Percentiles rank a stretch among this genome's conserved stretches.
Evolutionary conservation across 1,284 basidiomycete genomes (phyloP).

Genomic region (Coniferiporia sulphurascens): DNA sequence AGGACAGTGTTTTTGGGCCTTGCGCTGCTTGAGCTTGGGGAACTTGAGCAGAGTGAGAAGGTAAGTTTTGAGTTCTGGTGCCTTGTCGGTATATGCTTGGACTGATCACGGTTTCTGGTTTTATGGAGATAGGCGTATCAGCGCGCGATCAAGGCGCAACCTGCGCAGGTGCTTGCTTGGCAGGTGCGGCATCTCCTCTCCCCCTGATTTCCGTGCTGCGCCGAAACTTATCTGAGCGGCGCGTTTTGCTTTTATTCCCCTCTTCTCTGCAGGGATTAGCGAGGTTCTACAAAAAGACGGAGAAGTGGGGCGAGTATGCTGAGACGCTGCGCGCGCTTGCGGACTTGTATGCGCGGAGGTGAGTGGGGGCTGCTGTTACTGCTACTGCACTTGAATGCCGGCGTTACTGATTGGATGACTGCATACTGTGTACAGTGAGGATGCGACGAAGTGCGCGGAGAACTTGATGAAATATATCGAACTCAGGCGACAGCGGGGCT

Average conservation of each 20-base stretch:
- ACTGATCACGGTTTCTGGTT: neutral
- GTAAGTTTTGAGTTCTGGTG: constrained; percentile 42
- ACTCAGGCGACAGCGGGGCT: constrained; percentile 56
- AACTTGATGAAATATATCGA: constrained; percentile 74
- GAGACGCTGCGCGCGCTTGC: constrained; percentile 49
- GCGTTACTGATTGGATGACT: too few relatives aligned
- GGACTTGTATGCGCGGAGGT: constrained; percentile 55
- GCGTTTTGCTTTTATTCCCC: neutral
- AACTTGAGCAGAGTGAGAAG: constrained; percentile 74
- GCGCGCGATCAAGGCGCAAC: constrained; percentile 62
- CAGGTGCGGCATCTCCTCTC: constrained; percentile 46
- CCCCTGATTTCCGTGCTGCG: neutral
- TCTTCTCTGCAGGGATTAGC: constrained; percentile 50
- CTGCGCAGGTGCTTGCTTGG: constrained; percentile 69
- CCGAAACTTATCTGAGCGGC: neutral
- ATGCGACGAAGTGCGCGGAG: constrained; percentile 78
- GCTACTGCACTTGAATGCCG: too few relatives aligned
- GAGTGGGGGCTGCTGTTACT: constrained; percentile 22
- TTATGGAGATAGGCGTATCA: constrained; percentile 56
- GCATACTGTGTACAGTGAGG: constrained; percentile 45
- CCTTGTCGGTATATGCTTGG: neutral
- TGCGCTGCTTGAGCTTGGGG: constrained; percentile 67
- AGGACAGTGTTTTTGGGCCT: constrained; percentile 84
- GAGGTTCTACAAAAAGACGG: constrained; percentile 65
- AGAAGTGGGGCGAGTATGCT: constrained; percentile 59